Evolutionary conservation across 495 filamentous ascomycete species (phyloP).

Genomic region (Daldinia decipiens): DNA sequence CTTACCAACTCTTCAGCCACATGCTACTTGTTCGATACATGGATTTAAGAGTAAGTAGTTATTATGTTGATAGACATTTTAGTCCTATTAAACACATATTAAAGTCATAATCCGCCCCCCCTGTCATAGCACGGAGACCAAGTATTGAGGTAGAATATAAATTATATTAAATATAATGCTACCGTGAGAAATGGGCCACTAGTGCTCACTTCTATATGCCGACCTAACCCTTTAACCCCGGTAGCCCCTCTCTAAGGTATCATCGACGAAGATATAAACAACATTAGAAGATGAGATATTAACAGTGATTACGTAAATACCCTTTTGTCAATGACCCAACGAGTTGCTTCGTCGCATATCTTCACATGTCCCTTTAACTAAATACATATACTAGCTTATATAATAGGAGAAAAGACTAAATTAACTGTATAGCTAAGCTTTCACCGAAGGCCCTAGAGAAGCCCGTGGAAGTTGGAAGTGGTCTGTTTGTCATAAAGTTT

Average conservation of each 20-base stretch:
- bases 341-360: no score
- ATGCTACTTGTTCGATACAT: background rate
- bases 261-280: background rate
- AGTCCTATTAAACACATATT: background rate
- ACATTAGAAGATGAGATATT: background rate
- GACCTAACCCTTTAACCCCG: background rate
- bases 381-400: background rate
- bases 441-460: no score
- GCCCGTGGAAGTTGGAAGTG: background rate
- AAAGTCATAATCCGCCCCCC: background rate
- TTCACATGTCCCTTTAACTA: no score
- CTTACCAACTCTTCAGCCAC: background rate
- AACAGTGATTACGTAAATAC: no score
- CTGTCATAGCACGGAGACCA: background rate
- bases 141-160: background rate
- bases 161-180: background rate
- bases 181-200: background rate
- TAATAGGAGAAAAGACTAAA: background rate
- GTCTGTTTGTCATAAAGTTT: background rate
- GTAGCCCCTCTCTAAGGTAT: background rate
- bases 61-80: background rate
- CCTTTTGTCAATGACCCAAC: no score
- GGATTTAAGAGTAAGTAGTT: background rate
- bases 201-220: background rate
- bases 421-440: background rate